phyloP scores from a whole-genome alignment of 225 moss, liverwort and hornwort species.

The Physcomitrellopsis africana region DNA sequence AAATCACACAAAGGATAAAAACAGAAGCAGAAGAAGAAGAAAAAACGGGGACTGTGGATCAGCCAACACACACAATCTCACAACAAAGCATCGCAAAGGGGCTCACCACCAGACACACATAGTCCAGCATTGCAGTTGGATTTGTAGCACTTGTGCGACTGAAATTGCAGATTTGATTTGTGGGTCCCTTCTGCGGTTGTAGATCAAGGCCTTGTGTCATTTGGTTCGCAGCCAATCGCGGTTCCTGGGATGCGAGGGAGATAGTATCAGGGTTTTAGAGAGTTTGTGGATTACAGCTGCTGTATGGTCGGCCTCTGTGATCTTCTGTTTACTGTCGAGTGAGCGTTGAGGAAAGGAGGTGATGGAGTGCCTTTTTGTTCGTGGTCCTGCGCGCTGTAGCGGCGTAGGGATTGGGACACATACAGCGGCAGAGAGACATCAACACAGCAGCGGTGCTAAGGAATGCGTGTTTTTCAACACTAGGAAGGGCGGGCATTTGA shows the following conservation, averaged over 20 bases:
- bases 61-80: no score
- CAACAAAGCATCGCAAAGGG: no score
- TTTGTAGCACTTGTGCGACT: no score
- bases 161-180: background rate
- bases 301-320: background rate
- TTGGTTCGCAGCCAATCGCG: background rate
- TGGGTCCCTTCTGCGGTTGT: background rate
- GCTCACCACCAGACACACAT: no score
- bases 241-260: background rate
- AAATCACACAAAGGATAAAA: no score
- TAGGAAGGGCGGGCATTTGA: slow-evolving; percentile 8
- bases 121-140: no score
- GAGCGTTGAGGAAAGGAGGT: background rate
- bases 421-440: slow-evolving; percentile 2
- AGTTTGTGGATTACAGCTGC: background rate
- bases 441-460: slow-evolving; percentile 15
- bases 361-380: slow-evolving; percentile 44
- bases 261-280: slow-evolving; percentile 4
- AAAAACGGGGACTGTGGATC: no score
- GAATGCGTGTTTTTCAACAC: slow-evolving; percentile 10
- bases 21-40: no score
- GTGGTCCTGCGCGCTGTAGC: slow-evolving; percentile 23
- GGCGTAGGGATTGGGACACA: slow-evolving; percentile 1
- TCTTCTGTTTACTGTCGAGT: background rate
- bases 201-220: no score